Conservation (phyloP, 805 yeast genomes). For the Candida cerambycidarum region DNA sequence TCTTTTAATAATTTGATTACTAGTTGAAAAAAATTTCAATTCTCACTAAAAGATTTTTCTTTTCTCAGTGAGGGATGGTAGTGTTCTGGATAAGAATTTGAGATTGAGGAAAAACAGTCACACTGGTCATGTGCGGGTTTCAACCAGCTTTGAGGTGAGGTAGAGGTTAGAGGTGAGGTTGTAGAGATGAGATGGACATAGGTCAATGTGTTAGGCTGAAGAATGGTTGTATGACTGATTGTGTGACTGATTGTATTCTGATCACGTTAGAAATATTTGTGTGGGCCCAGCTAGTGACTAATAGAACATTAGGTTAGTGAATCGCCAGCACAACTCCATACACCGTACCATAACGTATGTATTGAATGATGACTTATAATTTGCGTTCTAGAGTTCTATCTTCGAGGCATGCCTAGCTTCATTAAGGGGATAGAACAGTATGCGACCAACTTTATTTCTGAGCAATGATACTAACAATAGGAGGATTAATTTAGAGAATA, state of each 20-base stretch:
- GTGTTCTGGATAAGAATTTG: neutral
- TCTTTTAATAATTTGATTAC: slow-evolving; percentile 12
- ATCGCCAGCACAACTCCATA: too few relatives aligned
- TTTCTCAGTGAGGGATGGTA: neutral
- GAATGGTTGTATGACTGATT: too few relatives aligned
- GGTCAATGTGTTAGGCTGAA: too few relatives aligned
- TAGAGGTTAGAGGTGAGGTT: neutral
- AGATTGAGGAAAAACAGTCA: slow-evolving; percentile 3
- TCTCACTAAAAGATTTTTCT: slow-evolving; percentile 4
- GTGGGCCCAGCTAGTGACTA: too few relatives aligned
- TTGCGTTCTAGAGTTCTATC: slow-evolving; percentile 47
- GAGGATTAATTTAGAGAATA: too few relatives aligned
- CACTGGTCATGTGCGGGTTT: slow-evolving; percentile 2
- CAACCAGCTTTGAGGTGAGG: neutral
- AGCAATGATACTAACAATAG: slow-evolving; percentile 3
- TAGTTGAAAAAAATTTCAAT: slow-evolving; percentile 14
- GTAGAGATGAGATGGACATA: neutral
- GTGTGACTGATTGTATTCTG: too few relatives aligned
- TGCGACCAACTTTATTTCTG: slow-evolving; percentile 40
- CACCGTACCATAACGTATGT: slow-evolving; percentile 1
- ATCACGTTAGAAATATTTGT: too few relatives aligned
- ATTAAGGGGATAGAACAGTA: slow-evolving; percentile 28
- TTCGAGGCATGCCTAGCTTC: slow-evolving; percentile 50
- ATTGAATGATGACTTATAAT: slow-evolving; percentile 40
- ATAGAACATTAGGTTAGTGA: too few relatives aligned